Conservation (phyloP, 1,284 basidiomycete genomes). For the Psilocybe mexicana region DNA sequence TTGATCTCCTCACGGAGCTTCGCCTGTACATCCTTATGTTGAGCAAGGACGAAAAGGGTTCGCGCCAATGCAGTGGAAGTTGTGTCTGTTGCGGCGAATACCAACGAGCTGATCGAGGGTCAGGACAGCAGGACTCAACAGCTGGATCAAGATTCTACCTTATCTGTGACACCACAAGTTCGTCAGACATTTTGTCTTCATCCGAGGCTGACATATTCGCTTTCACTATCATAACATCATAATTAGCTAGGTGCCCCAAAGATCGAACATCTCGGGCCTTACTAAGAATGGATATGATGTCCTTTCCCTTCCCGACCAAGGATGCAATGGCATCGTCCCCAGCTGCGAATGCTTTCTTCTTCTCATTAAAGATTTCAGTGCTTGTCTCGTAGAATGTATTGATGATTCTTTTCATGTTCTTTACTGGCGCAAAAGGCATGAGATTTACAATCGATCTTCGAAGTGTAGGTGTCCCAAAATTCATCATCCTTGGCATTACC, state of each 20-base stretch:
- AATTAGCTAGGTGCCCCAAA: background rate
- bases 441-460: background rate
- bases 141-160: constrained; percentile 8
- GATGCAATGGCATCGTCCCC: background rate
- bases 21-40: constrained; percentile 38
- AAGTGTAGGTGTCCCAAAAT: background rate
- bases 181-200: constrained; percentile 33
- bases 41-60: constrained; percentile 37
- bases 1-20: constrained; percentile 36
- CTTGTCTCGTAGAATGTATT: background rate
- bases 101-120: constrained; percentile 34
- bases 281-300: background rate
- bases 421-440: background rate
- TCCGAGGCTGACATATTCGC: constrained; percentile 34
- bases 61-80: constrained; percentile 43
- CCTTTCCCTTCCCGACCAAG: background rate
- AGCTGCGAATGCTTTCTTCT: background rate
- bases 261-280: background rate
- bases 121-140: background rate
- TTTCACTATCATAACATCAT: constrained; percentile 26
- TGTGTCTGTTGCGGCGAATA: constrained; percentile 47
- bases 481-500: background rate
- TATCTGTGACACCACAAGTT: constrained; percentile 28
- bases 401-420: background rate
- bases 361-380: background rate